Conservation (phyloP, 768 basidiomycete species). For the Mycena kentingensis region DNA sequence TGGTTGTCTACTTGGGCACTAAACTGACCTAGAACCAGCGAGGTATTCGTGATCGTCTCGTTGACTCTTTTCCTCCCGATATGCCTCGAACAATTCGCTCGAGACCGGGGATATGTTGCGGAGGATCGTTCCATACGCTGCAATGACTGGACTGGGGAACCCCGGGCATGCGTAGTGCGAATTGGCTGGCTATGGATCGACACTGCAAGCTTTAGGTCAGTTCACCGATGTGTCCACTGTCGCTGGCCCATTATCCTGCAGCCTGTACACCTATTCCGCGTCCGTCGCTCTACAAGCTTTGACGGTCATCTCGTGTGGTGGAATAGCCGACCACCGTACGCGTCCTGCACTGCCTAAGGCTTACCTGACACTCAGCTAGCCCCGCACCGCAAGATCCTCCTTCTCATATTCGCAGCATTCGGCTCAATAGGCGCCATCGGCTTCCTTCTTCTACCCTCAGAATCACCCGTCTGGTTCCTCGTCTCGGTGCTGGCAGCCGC, state of each 20-base stretch:
- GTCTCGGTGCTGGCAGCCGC: conserved; percentile 69
- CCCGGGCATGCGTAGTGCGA: conserved; percentile 77
- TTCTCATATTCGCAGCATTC: conserved; percentile 70
- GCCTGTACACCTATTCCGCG: conserved; percentile 84
- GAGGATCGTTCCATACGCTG: conserved; percentile 73
- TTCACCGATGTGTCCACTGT: conserved; percentile 23
- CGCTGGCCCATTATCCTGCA: conserved; percentile 29
- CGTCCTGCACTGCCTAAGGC: conserved; percentile 17
- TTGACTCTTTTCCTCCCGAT: conserved; percentile 83
- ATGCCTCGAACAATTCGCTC: conserved; percentile 83
- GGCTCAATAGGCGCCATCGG: conserved; percentile 69
- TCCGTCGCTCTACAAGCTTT: conserved; percentile 89
- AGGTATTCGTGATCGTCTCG: conserved; percentile 81
- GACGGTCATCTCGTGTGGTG: conserved; percentile 94
- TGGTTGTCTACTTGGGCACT: neutral
- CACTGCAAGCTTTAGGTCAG: conserved; percentile 88
- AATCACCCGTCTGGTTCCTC: conserved; percentile 68
- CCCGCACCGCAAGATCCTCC: conserved; percentile 76
- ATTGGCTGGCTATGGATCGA: conserved; percentile 88
- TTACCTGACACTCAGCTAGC: conserved; percentile 25
- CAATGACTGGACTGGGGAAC: conserved; percentile 26
- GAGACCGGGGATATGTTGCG: conserved; percentile 83
- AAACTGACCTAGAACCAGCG: conserved; percentile 47
- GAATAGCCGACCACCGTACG: conserved; percentile 88
- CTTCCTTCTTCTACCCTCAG: conserved; percentile 75